phyloP scores from a whole-genome alignment of 2,329 filamentous ascomycete genomes.

The Plenodomus biglobosus region DNA sequence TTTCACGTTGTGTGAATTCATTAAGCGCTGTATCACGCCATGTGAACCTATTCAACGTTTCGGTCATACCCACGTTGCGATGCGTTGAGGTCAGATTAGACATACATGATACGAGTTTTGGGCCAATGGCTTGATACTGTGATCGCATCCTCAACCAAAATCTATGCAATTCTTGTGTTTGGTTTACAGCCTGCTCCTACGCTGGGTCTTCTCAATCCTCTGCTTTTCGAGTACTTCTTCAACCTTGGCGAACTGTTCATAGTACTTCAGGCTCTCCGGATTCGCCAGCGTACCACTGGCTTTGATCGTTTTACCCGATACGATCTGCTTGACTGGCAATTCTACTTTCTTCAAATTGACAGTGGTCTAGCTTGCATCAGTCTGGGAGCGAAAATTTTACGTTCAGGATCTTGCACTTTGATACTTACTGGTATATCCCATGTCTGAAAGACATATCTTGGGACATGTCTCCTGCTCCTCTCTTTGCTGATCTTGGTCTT shows the following conservation, averaged over 20 bases:
- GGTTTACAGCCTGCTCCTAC: constrained; percentile 6
- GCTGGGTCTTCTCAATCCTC: constrained; percentile 13
- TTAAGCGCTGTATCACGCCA: no score
- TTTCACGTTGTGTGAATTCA: no score
- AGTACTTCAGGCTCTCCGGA: constrained; percentile 72
- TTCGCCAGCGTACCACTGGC: constrained; percentile 76
- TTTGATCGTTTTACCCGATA: constrained; percentile 72
- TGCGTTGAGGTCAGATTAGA: no score
- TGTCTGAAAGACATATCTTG: constrained; percentile 76
- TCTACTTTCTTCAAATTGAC: constrained; percentile 87
- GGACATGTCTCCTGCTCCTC: constrained; percentile 73
- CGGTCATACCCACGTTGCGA: no score
- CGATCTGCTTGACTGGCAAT: constrained; percentile 80
- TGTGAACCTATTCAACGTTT: no score
- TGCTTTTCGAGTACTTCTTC: constrained; percentile 57
- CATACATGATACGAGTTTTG: no score
- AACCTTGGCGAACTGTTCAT: constrained; percentile 75
- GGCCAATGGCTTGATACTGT: no score
- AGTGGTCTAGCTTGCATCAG: constrained; percentile 60
- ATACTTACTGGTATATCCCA: constrained; percentile 73
- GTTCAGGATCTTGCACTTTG: no score
- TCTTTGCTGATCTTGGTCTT: constrained; percentile 67
- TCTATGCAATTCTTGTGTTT: no score
- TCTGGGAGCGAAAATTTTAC: neutral
- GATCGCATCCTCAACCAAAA: no score